These are phyloP conservation scores for Colletotrichum aenigma DNA, from an alignment of 2,329 filamentous ascomycete genomes.

Conservation along the genomic window DNA sequence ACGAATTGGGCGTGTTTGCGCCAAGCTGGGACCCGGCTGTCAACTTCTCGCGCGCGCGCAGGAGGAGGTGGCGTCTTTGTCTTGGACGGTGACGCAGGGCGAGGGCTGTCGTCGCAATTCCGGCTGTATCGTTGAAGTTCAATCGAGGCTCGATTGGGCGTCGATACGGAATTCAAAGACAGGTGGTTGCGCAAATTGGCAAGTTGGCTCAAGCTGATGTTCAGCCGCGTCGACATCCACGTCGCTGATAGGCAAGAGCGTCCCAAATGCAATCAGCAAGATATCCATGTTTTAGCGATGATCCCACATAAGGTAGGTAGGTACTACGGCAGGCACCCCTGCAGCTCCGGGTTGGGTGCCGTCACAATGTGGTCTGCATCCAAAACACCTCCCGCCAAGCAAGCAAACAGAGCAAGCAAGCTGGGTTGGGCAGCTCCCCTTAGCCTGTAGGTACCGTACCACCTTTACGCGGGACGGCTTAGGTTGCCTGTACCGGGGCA, in stretches of 20 bases:
- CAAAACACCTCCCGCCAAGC: not conserved
- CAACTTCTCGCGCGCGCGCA: not conserved
- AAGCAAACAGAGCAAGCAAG: not conserved
- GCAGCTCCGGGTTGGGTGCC: not conserved
- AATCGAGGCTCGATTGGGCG: not conserved
- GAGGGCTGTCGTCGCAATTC: not conserved
- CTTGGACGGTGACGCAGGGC: not conserved
- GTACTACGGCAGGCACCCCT: not conserved
- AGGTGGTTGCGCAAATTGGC: not conserved
- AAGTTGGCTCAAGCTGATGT: constrained; percentile 12
- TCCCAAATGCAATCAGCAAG: constrained; percentile 13
- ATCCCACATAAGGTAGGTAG: not conserved
- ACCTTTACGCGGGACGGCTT: not conserved
- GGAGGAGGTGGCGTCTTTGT: not conserved
- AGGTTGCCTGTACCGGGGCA: not conserved
- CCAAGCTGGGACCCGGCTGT: constrained; percentile 3
- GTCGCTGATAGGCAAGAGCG: constrained; percentile 14
- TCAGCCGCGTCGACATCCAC: constrained; percentile 17
- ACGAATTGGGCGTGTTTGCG: constrained; percentile 6
- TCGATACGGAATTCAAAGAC: not conserved
- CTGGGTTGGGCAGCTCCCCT: not conserved
- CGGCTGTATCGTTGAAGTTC: not conserved
- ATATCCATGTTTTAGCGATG: constrained; percentile 12
- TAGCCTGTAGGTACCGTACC: not conserved
- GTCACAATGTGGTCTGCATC: not conserved